Evolutionary conservation across 345 rosid genomes (phyloP), one percentile per base, ranked within the genome.

Genomic region (Gossypium sturtianum): DNA sequence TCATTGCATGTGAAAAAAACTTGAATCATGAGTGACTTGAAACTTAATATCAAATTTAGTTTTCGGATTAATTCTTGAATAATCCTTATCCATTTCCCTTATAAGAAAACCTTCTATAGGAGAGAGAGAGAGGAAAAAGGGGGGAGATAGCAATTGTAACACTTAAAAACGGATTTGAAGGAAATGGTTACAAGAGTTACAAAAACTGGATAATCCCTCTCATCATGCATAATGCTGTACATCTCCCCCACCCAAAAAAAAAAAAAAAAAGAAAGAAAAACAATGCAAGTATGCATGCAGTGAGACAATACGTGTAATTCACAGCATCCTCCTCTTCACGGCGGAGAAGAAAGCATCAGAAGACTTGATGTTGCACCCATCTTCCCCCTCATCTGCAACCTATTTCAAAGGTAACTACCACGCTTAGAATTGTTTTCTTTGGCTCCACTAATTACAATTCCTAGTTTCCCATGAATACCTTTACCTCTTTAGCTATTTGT

Each of bases 401-500:
- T 95, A 86, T 57, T 79, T 75, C 52, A n/a, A 23, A 56, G 71
- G 17, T 63, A 34, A 34, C 41, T 5, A 61, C 60, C 49, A 43
- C 56, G 44, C 61, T 79, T 41, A 63, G 56, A 68, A 76, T 57
- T 56, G 75, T 68, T 57, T 47, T 59, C 43, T 16, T 51, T 34
- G 41, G 5, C 41, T 5, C 7, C 41, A 34, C 41, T 34, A 34
- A 34, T 34, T 5, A 34, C 41, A 34, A 6, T 34, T 34, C 41
- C 41, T 34, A 34, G 41, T 34, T 34, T 34, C 7, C 41, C 41
- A 51, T 51, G 63, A 63, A 72, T 48, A 66, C 3, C 20, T 34
- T 52, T 85, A 95, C 98, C 97, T 91, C 91, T 73, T 78, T 87
- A 19, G 83, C 80, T 68, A 95, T 82, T 72, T 82, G 87, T 75